Conservation (phyloP, 148 eudicot genomes). For the Silene conica region DNA sequence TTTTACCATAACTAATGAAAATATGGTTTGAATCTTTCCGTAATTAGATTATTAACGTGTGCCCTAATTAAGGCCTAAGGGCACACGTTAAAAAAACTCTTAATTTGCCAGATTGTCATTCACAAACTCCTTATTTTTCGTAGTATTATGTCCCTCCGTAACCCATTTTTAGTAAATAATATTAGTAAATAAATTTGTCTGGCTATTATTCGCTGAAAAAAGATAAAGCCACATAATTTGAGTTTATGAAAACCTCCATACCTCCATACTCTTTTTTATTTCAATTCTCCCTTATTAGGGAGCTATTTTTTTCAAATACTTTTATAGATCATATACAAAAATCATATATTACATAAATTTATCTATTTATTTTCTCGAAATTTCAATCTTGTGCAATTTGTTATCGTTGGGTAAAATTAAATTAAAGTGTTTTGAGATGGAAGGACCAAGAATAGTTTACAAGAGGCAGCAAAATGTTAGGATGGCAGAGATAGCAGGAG, state of each 20-base stretch:
- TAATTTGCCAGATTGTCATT: not conserved
- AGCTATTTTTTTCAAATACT: not conserved
- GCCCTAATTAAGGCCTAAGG: no score
- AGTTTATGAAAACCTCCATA: no score
- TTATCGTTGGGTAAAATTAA: no score
- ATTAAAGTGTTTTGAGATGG: no score
- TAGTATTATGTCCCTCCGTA: not conserved
- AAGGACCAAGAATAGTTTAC: not conserved
- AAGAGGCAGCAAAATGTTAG: not conserved
- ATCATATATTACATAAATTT: no score
- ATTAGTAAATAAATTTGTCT: not conserved
- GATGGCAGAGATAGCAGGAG: constrained; percentile 15
- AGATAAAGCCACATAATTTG: not conserved
- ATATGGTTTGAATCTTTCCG: no score
- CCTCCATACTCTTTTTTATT: no score
- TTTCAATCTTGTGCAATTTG: not conserved
- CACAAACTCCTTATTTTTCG: not conserved
- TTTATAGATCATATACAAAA: no score
- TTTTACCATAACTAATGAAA: no score
- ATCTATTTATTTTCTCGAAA: not conserved
- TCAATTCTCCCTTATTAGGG: not conserved
- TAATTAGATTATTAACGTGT: no score
- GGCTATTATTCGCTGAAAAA: not conserved
- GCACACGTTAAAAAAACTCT: no score
- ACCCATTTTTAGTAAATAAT: not conserved